Conservation (phyloP, 208 protist genomes). For the Zelonia costaricensis region DNA sequence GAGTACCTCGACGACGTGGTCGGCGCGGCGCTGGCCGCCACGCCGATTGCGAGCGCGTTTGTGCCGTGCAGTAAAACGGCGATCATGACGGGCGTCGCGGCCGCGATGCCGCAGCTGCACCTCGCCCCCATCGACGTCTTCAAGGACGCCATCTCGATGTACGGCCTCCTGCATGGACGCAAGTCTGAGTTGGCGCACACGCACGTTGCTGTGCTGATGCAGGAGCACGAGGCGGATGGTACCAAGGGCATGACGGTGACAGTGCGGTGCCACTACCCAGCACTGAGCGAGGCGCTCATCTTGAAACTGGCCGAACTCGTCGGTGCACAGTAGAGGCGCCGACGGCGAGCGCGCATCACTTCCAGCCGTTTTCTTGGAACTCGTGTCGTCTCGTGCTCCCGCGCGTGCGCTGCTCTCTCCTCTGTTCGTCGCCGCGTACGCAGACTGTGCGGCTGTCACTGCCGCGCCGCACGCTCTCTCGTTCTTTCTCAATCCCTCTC, state of each 20-base stretch:
- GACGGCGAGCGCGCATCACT: too few relatives aligned
- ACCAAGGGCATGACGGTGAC: conserved; percentile 41
- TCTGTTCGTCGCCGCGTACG: too few relatives aligned
- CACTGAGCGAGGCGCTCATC: conserved; percentile 56
- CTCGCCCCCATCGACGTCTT: conserved; percentile 65
- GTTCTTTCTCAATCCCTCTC: too few relatives aligned
- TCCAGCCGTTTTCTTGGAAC: too few relatives aligned
- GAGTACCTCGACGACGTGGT: conserved; percentile 51
- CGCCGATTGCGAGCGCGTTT: conserved; percentile 48
- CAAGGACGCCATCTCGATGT: conserved; percentile 62
- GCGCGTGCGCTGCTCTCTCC: too few relatives aligned
- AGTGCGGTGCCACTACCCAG: conserved; percentile 48
- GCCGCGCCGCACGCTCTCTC: too few relatives aligned
- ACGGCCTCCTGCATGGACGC: conserved; percentile 57
- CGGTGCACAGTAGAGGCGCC: not conserved
- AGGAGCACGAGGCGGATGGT: conserved; percentile 45
- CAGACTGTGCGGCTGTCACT: too few relatives aligned
- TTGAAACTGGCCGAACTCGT: conserved; percentile 48
- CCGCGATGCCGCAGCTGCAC: conserved; percentile 37
- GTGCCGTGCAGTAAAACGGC: conserved; percentile 42
- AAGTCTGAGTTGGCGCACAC: conserved; percentile 41
- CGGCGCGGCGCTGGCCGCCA: conserved; percentile 20
- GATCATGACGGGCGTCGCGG: conserved; percentile 33
- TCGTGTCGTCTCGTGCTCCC: too few relatives aligned
- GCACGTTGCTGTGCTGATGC: conserved; percentile 72